phyloP scores from a whole-genome alignment of 352 stramenopile genomes.

The Globisporangium canariense region DNA sequence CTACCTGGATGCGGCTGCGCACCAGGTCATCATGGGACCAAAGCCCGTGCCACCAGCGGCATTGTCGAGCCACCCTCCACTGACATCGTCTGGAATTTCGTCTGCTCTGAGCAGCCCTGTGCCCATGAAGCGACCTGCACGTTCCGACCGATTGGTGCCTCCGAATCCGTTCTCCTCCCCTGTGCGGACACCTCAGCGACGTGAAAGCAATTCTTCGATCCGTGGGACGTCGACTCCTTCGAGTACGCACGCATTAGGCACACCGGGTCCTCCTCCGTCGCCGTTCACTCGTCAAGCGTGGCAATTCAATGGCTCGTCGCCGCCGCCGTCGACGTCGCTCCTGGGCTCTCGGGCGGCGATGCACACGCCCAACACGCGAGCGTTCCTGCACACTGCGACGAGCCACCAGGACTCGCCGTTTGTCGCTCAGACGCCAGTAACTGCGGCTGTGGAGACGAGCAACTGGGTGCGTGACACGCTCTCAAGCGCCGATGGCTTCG shows the following conservation, averaged over 20 bases:
- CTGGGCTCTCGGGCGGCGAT: conserved; percentile 22
- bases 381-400: conserved; percentile 22
- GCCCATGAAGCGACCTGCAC: conserved; percentile 11
- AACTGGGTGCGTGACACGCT: conserved; percentile 78
- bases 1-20: conserved; percentile 34
- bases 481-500: conserved; percentile 19
- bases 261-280: conserved; percentile 25
- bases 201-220: conserved; percentile 20
- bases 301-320: conserved; percentile 69
- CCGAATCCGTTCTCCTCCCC: conserved; percentile 30
- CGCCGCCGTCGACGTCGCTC: conserved; percentile 27
- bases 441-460: conserved; percentile 76
- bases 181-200: conserved; percentile 30
- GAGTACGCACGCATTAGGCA: not conserved
- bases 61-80: conserved; percentile 10
- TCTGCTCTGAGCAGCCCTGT: conserved; percentile 13
- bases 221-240: conserved; percentile 33
- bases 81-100: conserved; percentile 7
- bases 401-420: conserved; percentile 42
- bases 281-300: conserved; percentile 54
- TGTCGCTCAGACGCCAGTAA: conserved; percentile 65
- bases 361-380: conserved; percentile 27
- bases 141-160: conserved; percentile 14
- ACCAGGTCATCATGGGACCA: conserved; percentile 35
- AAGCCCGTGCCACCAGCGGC: conserved; percentile 10